These are phyloP conservation scores for Apiospora arundinis DNA, from an alignment of 2,329 filamentous ascomycete species.

Conservation along the genomic window DNA sequence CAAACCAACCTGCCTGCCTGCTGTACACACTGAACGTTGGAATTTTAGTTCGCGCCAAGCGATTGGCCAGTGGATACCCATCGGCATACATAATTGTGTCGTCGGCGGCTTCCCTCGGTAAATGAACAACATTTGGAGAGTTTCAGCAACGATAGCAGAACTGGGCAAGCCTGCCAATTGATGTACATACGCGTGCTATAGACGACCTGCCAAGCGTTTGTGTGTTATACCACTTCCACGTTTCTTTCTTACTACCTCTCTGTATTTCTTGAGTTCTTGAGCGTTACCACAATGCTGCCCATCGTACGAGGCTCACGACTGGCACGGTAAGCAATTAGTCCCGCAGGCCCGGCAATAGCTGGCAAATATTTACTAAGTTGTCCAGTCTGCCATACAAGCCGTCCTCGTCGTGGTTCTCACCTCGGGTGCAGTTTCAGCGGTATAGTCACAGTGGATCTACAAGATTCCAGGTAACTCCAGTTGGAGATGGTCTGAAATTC, in stretches of 20 bases:
- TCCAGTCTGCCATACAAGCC: not conserved
- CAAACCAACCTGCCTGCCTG: not conserved
- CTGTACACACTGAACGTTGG: not conserved
- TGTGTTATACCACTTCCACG: not conserved
- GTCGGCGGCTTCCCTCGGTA: not conserved
- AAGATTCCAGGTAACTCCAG: not conserved
- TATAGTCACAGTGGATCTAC: not conserved
- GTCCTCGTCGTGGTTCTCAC: not conserved
- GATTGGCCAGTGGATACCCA: slow-evolving; percentile 12
- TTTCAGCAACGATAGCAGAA: not conserved
- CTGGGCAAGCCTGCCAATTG: not conserved
- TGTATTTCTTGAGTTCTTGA: too few relatives aligned
- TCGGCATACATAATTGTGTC: not conserved
- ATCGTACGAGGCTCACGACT: slow-evolving; percentile 13
- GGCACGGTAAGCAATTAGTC: not conserved
- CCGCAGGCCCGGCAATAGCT: not conserved
- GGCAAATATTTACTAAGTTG: not conserved
- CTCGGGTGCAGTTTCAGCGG: not conserved
- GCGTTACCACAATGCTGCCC: not conserved
- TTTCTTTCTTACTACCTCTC: too few relatives aligned
- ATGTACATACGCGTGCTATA: not conserved
- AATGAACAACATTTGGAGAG: not conserved
- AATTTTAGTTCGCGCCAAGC: slow-evolving; percentile 7
- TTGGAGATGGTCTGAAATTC: not conserved
- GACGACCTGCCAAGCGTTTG: not conserved